Evolutionary conservation across 176 grass and related monocot genomes (phyloP).

Genomic region (Oryza rufipogon): DNA sequence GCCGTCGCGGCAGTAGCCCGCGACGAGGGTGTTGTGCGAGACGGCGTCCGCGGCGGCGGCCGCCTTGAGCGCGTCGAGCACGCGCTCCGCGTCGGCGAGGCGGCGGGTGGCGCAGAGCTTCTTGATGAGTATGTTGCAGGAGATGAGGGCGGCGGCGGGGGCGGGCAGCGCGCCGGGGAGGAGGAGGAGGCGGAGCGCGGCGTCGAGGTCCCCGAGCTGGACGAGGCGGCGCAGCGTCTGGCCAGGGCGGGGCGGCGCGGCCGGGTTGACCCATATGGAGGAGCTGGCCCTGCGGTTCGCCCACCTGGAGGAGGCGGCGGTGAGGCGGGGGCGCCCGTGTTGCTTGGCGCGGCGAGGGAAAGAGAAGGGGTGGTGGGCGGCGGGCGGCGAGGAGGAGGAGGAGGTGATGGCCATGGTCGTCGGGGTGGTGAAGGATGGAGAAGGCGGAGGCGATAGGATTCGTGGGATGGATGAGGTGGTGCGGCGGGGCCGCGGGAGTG

Average conservation of each 20-base stretch:
- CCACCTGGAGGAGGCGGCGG: slow-evolving; percentile 36
- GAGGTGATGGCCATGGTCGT: slow-evolving; percentile 31
- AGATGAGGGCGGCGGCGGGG: slow-evolving; percentile 20
- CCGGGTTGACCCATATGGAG: slow-evolving; percentile 48
- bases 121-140: slow-evolving; percentile 52
- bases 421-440: neutral
- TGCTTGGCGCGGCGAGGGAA: neutral
- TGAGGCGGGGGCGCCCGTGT: neutral
- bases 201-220: slow-evolving; percentile 49
- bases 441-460: neutral
- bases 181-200: slow-evolving; percentile 41
- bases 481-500: too few species aligned
- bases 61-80: slow-evolving; percentile 43
- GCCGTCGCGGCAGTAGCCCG: slow-evolving; percentile 54
- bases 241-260: slow-evolving; percentile 14
- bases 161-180: slow-evolving; percentile 1
- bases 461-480: neutral
- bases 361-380: slow-evolving; percentile 20
- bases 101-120: slow-evolving; percentile 43
- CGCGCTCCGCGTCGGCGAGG: slow-evolving; percentile 42
- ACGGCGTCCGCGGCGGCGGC: slow-evolving; percentile 44
- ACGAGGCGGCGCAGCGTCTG: slow-evolving; percentile 47
- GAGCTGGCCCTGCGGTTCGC: slow-evolving; percentile 17
- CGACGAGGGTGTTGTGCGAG: slow-evolving; percentile 61
- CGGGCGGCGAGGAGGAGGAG: neutral